These are phyloP conservation scores for Saccharomycopsis fermentans DNA, from an alignment of 805 yeast genomes.

Conservation along the genomic window DNA sequence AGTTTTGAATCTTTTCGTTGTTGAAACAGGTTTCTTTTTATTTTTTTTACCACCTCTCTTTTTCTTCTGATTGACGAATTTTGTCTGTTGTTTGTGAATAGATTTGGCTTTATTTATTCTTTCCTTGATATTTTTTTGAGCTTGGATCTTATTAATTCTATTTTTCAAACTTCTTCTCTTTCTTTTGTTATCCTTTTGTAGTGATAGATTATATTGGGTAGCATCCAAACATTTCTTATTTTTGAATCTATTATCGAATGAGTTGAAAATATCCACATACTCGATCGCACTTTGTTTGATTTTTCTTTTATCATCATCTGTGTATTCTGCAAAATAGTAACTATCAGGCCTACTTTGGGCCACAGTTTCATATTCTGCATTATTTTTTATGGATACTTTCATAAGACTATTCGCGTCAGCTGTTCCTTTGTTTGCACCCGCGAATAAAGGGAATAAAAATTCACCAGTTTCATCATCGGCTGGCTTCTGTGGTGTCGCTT, in stretches of 20 bases:
- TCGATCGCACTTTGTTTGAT: conserved; percentile 8
- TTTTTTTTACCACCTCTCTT: conserved; percentile 19
- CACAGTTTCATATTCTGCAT: background rate
- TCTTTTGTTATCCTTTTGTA: conserved; percentile 1
- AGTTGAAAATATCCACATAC: conserved; percentile 8
- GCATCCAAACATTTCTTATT: conserved; percentile 6
- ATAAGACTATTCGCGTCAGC: background rate
- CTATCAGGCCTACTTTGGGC: conserved; percentile 9
- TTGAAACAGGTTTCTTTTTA: conserved; percentile 8
- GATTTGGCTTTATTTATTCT: conserved; percentile 1
- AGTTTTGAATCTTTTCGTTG: conserved; percentile 11
- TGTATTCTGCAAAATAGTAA: conserved; percentile 15
- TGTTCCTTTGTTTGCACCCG: background rate
- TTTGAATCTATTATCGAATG: conserved; percentile 6
- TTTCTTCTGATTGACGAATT: conserved; percentile 14
- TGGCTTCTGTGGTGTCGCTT: background rate
- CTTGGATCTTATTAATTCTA: conserved; percentile 5
- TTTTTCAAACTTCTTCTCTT: conserved; percentile 15
- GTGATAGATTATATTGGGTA: conserved; percentile 2
- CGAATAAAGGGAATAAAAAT: conserved; percentile 16
- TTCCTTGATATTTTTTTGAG: conserved; percentile 6
- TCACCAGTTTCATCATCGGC: conserved; percentile 6
- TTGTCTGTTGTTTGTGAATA: background rate
- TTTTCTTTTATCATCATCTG: background rate
- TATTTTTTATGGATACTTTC: conserved; percentile 14